phyloP scores from a whole-genome alignment of 768 basidiomycete genomes.

The Naganishia antarctica region DNA sequence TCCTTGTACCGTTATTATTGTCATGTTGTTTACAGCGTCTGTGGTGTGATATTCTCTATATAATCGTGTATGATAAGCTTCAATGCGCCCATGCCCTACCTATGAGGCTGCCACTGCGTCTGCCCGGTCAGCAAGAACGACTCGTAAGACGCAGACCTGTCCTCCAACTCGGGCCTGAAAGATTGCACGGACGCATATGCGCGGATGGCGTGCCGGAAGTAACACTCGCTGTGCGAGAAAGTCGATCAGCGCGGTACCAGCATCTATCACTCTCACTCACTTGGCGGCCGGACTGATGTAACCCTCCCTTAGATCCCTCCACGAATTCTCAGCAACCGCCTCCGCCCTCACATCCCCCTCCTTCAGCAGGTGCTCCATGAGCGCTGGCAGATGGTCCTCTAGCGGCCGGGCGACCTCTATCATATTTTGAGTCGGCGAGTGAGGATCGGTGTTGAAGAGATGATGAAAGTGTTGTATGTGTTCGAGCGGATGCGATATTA shows the following conservation, averaged over 20 bases:
- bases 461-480: slow-evolving; percentile 40
- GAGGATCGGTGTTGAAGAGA: slow-evolving; percentile 30
- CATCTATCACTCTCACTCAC: slow-evolving; percentile 26
- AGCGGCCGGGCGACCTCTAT: slow-evolving; percentile 34
- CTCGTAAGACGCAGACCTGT: slow-evolving; percentile 32
- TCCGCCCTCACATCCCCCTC: slow-evolving; percentile 29
- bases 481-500: slow-evolving; percentile 34
- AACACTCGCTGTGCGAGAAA: slow-evolving; percentile 32
- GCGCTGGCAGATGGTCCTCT: slow-evolving; percentile 30
- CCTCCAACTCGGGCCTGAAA: slow-evolving; percentile 32
- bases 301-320: slow-evolving; percentile 32
- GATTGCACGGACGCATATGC: slow-evolving; percentile 34
- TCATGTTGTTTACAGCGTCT: too few relatives aligned
- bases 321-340: slow-evolving; percentile 33
- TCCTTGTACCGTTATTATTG: too few relatives aligned
- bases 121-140: slow-evolving; percentile 34
- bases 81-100: not conserved
- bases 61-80: too few relatives aligned
- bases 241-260: not conserved
- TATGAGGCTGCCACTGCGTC: slow-evolving; percentile 37
- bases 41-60: too few relatives aligned
- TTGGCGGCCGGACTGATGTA: slow-evolving; percentile 37
- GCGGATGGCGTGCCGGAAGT: slow-evolving; percentile 35
- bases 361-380: slow-evolving; percentile 31
- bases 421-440: slow-evolving; percentile 34